Base-by-base conservation (phyloP, 495 filamentous ascomycete genomes). In the Penicillium antarcticum region DNA sequence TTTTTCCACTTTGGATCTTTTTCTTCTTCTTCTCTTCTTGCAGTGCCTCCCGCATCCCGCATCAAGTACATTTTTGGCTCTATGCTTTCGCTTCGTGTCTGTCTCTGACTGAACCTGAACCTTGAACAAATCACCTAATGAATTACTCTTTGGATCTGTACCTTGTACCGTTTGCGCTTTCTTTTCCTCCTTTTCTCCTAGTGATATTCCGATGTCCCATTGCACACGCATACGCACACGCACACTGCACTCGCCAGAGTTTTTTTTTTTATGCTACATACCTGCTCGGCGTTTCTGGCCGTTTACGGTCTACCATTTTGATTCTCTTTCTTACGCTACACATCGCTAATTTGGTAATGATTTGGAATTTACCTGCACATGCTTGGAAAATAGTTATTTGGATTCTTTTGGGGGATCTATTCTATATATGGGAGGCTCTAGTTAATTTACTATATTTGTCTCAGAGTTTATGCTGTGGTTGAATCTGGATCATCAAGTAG, bases 51-150 rank as follows among this genome's bases (percentile, higher is more conserved):
- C 29, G 29, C 47, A 41, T 29, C 26, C 36, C 31, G 37, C 36
- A 48, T 50, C 42, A 47, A 57, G 56, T 62, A 58, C 36, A 57
- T 60, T 52, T 52, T 53, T 57, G 41, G 31, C 18, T 53, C 16
- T 44, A 40, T 40, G 24, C 31, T 21, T 35, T 45, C 36, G 26
- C 34, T 62, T 59, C 52, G 52, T 37, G 45, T 51, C 59, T 53
- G 32, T 56, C 48, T 50, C 45, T 42, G 45, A 45, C 41, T 38
- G 50, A 17, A 23, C 21, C 39, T 42, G 39, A 42, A 52, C 45
- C 33, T 55, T 55, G 52, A 38, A 55, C 45, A 49, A 49, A 55
- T 43, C 42, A 55, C 39, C 39, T 37, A 42, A 49, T 42, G 36
- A 42, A 52, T 35, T 24, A 13, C 39, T 42, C 13, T 40, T 53